Conservation (phyloP, 345 rosid genomes). For the Euphorbia tirucalli region DNA sequence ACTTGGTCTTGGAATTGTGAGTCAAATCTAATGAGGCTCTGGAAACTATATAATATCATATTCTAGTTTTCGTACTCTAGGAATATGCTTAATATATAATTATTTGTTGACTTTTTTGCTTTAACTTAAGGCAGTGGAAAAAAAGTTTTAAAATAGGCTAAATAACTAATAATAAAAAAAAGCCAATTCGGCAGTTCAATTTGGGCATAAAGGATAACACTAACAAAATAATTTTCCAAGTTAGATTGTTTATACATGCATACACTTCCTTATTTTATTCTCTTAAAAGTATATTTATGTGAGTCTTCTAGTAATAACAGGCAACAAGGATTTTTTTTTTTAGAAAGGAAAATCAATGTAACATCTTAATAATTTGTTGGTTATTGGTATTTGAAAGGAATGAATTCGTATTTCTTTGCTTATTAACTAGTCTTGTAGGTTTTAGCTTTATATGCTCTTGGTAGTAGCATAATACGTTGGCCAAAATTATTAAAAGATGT, state of each 20-base stretch:
- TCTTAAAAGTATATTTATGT: too few species aligned
- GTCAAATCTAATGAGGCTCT: slow-evolving; percentile 25
- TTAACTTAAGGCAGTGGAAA: background rate
- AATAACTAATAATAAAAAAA: background rate
- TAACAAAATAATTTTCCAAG: background rate
- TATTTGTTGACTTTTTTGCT: background rate
- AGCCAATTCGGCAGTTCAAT: background rate
- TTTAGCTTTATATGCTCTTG: background rate
- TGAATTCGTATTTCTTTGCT: background rate
- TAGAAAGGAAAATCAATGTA: background rate
- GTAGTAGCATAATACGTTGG: background rate
- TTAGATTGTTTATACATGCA: background rate
- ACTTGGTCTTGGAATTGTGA: slow-evolving; percentile 97
- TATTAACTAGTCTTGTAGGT: background rate
- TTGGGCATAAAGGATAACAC: background rate
- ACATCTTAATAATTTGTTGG: background rate
- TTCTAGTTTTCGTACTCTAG: background rate
- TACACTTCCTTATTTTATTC: background rate
- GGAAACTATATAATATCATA: background rate
- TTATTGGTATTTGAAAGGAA: background rate
- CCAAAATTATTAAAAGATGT: background rate
- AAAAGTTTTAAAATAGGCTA: too few species aligned
- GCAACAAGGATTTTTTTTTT: background rate
- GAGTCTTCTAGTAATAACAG: background rate
- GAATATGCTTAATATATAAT: background rate